Percentiles rank a stretch among this genome's conserved stretches.
Evolutionary conservation across 768 basidiomycete species (phyloP).

Genomic region (Calocera viscosa): DNA sequence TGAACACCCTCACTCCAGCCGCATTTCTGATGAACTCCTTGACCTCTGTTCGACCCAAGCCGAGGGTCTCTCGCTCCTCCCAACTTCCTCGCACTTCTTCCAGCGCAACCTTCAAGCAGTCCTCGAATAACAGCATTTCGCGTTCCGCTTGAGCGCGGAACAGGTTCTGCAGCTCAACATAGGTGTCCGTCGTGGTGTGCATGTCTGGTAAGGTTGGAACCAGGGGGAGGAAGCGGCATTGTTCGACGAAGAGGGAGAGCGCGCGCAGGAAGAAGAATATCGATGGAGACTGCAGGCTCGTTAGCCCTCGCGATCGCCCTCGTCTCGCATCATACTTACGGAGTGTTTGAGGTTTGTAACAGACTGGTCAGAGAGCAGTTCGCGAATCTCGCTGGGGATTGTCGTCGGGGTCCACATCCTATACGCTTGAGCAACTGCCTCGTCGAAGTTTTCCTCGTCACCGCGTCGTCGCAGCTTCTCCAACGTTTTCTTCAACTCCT

Average conservation of each 20-base stretch:
- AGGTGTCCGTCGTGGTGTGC: constrained; percentile 76
- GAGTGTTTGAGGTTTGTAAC: constrained; percentile 34
- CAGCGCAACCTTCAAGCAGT: constrained; percentile 28
- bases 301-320: neutral
- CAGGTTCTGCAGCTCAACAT: constrained; percentile 72
- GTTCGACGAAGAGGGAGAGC: constrained; percentile 49
- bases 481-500: constrained; percentile 61
- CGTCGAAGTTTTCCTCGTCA: constrained; percentile 97
- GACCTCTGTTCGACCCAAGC: neutral
- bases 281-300: constrained; percentile 35
- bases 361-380: constrained; percentile 51
- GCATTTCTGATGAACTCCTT: constrained; percentile 71
- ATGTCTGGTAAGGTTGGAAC: constrained; percentile 85
- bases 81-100: constrained; percentile 16
- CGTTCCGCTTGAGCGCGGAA: constrained; percentile 67
- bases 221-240: constrained; percentile 61
- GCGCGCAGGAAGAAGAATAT: constrained; percentile 74
- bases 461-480: constrained; percentile 51
- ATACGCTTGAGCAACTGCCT: constrained; percentile 80
- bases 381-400: constrained; percentile 54
- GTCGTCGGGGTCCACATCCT: constrained; percentile 55
- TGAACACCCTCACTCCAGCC: constrained; percentile 54
- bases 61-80: neutral
- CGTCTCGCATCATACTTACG: constrained; percentile 20
- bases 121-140: constrained; percentile 30